Base-by-base conservation (phyloP, 768 basidiomycete species). In the Phanerodontia chrysosporium region DNA sequence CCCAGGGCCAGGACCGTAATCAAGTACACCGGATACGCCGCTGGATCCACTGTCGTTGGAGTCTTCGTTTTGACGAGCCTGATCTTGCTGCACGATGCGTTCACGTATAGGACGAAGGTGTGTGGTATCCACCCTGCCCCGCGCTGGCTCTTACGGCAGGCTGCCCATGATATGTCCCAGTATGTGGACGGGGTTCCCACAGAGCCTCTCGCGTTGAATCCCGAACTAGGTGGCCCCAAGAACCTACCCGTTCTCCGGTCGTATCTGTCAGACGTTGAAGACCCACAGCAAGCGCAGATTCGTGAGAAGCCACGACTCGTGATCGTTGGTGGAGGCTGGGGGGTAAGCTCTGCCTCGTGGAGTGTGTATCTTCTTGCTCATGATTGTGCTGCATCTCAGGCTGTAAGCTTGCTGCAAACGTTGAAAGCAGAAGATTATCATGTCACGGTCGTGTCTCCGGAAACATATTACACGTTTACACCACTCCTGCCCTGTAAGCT, bases 281-380 rank as follows among this genome's bases (percentile, higher is more conserved):
- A 91, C 66, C 87, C 89, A 56, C 81, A 82, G 52, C 81, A 82
- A 58, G 75, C 74, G 61, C 73, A 76, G 24, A 76, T 93, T 49
- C 79, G 81, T n/a, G 73, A 78, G 48, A 95, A 91, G 72, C 95
- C 94, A 14, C 84, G 82, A 67, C 79, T 98, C 18, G 92, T 98
- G 52, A 84, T 98, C 58, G 80, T 98, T 28, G 96, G 96, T 29
- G 95, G 92, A 44, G 96, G 96, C 2, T 98, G 96, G 96, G 96
- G 95, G 49, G 94, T 96, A 73, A 70, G 81, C 79, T 56, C 81
- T 73, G 29, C 24, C 53, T 45, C 42, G 18, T 18, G 7, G 6
- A 18, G 8, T 18, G 18, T 18, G 18, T n/a, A 7, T 18, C 21
- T 8, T 35, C 32, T 35, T 35, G 32, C 32, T 46, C 14, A 10